Percentiles rank a stretch among this genome's conserved stretches.
phyloP scores from a whole-genome alignment of 345 rosid genomes.

The Citrus inodora region DNA sequence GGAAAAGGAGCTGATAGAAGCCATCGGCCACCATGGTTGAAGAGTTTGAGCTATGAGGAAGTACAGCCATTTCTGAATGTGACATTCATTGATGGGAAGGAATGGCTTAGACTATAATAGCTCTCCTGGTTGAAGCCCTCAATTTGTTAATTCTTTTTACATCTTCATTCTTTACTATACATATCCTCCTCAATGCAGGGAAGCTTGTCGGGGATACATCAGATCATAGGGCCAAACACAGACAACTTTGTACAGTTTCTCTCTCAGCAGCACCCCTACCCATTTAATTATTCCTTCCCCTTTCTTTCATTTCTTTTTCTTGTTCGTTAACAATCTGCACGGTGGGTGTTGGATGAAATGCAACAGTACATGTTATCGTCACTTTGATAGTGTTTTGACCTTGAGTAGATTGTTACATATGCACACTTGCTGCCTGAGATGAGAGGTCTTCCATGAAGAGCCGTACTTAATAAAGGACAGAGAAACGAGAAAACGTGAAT shows the following conservation, averaged over 20 bases:
- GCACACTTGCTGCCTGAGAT: background rate
- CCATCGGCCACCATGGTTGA: slow-evolving; percentile 68
- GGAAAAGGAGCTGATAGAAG: slow-evolving; percentile 76
- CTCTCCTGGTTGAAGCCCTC: background rate
- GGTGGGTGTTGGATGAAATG: background rate
- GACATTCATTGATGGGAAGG: slow-evolving; percentile 63
- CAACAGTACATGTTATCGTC: background rate
- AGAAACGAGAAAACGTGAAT: background rate
- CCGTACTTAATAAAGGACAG: background rate
- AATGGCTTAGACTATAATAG: slow-evolving; percentile 70
- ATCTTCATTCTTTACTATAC: slow-evolving; percentile 2
- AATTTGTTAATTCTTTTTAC: slow-evolving; percentile 10
- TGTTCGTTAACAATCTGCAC: no score
- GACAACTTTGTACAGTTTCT: background rate
- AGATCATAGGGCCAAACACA: background rate
- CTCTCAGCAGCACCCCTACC: no score
- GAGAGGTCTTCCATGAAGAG: background rate
- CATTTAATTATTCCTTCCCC: no score
- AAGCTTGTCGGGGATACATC: background rate
- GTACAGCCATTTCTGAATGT: slow-evolving; percentile 51
- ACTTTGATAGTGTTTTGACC: background rate
- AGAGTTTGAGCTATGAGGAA: slow-evolving; percentile 43
- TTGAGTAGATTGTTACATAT: background rate
- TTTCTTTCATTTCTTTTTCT: no score
- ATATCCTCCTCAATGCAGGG: background rate